A percentile compares a stretch with the other conserved stretches of the same genome.
Conservation (phyloP, 805 yeast genomes). For the Naumovozyma dairenensis region DNA sequence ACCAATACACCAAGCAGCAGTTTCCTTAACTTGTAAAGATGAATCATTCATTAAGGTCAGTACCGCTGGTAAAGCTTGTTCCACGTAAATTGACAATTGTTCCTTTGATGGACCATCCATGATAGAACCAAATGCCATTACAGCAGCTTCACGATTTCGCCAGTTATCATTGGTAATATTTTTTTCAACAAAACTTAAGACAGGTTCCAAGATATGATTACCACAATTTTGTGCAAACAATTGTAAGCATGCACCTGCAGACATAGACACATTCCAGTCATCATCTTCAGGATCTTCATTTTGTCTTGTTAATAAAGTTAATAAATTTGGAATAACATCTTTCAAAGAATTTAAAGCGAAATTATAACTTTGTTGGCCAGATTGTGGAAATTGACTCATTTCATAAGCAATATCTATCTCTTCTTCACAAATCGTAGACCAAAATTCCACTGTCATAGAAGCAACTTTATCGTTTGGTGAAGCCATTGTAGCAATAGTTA, state of each 20-base stretch:
- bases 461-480: slow-evolving; percentile 66
- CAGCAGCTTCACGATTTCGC: slow-evolving; percentile 94
- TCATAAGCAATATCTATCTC: slow-evolving; percentile 74
- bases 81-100: slow-evolving; percentile 56
- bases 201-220: slow-evolving; percentile 74
- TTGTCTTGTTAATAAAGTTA: slow-evolving; percentile 72
- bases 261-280: slow-evolving; percentile 97
- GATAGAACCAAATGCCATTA: slow-evolving; percentile 97
- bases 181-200: slow-evolving; percentile 71
- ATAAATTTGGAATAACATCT: slow-evolving; percentile 80
- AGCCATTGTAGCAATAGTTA: slow-evolving; percentile 89
- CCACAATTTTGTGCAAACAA: slow-evolving; percentile 88
- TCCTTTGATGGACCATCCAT: slow-evolving; percentile 85
- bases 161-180: slow-evolving; percentile 56
- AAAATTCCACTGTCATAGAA: slow-evolving; percentile 97
- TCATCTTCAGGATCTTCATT: slow-evolving; percentile 92
- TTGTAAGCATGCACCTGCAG: slow-evolving; percentile 95
- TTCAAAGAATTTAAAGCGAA: slow-evolving; percentile 78
- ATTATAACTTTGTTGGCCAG: slow-evolving; percentile 48
- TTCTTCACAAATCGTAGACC: slow-evolving; percentile 99
- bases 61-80: slow-evolving; percentile 77
- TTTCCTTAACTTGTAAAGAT: slow-evolving; percentile 80
- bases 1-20: slow-evolving; percentile 98
- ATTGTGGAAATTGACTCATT: slow-evolving; percentile 49
- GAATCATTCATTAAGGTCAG: slow-evolving; percentile 65